phyloP scores from a whole-genome alignment of 371 early-diverging fungal species.

The Mucor irregularis region DNA sequence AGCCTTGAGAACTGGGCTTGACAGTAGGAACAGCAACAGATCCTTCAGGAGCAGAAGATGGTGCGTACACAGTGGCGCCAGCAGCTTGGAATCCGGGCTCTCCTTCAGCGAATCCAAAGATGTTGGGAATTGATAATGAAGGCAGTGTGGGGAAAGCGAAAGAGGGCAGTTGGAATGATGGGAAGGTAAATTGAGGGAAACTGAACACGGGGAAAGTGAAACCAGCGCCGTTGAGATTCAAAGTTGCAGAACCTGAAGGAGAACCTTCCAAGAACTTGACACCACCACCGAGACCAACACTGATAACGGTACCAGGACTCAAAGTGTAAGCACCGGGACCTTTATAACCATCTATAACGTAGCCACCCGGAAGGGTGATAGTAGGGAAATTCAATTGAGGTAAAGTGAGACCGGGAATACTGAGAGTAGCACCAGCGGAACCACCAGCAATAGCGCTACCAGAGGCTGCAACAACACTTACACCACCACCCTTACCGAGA shows the following conservation, averaged over 20 bases:
- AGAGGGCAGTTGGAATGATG: neutral
- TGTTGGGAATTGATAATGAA: too few species aligned
- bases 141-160: conserved; percentile 1
- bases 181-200: conserved; percentile 2
- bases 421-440: neutral
- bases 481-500: neutral
- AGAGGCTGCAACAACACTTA: neutral
- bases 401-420: conserved; percentile 2
- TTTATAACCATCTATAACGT: neutral
- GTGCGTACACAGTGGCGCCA: too few species aligned
- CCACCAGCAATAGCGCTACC: neutral
- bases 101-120: too few species aligned
- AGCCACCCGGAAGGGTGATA: neutral
- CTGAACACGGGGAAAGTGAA: neutral
- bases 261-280: neutral
- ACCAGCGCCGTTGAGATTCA: neutral
- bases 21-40: neutral
- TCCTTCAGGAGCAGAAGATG: too few species aligned
- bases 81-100: too few species aligned
- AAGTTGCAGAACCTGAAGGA: neutral
- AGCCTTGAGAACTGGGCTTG: neutral
- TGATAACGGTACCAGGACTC: conserved; percentile 1
- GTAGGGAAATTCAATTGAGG: neutral
- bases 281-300: neutral
- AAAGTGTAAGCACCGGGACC: conserved; percentile 8